phyloP scores from a whole-genome alignment of 176 grass and related monocot species.

The Oryza brachyantha region DNA sequence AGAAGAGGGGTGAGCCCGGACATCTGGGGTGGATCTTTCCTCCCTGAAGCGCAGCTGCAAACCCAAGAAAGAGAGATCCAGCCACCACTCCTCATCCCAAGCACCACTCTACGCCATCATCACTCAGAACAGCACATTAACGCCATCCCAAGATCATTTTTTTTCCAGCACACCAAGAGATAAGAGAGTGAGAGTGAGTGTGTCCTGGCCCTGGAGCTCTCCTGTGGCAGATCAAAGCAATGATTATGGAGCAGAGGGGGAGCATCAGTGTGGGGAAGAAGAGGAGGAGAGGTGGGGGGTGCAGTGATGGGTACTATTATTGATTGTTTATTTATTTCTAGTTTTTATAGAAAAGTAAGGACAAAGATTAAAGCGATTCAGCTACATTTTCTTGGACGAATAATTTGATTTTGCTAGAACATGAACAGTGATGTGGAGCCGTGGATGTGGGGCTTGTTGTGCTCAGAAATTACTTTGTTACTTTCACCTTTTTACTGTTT shows the following conservation, averaged over 20 bases:
- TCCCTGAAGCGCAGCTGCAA: slow-evolving; percentile 16
- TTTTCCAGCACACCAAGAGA: not conserved
- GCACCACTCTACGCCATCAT: slow-evolving; percentile 22
- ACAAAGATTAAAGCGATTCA: slow-evolving; percentile 44
- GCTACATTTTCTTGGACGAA: not conserved
- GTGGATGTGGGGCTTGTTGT: not conserved
- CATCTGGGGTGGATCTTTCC: slow-evolving; percentile 19
- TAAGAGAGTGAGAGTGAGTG: not conserved
- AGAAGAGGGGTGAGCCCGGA: not conserved
- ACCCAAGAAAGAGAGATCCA: slow-evolving; percentile 42
- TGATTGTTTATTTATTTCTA: slow-evolving; percentile 39
- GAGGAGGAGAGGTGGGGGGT: not conserved
- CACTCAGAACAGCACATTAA: slow-evolving; percentile 4
- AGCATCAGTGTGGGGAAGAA: not conserved
- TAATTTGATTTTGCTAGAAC: slow-evolving; percentile 28
- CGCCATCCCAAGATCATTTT: not conserved
- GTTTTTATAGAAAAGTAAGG: slow-evolving; percentile 36
- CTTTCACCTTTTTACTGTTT: slow-evolving; percentile 30
- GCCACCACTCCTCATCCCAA: slow-evolving; percentile 37
- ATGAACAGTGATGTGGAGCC: slow-evolving; percentile 11
- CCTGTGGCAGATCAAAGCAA: slow-evolving; percentile 33
- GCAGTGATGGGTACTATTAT: slow-evolving; percentile 42
- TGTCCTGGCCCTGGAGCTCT: not conserved
- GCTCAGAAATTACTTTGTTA: slow-evolving; percentile 11
- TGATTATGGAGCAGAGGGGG: slow-evolving; percentile 23